Percentiles rank a stretch among this genome's conserved stretches.
Evolutionary conservation across 1,284 basidiomycete genomes (phyloP).

Genomic region (Porodaedalea pini): DNA sequence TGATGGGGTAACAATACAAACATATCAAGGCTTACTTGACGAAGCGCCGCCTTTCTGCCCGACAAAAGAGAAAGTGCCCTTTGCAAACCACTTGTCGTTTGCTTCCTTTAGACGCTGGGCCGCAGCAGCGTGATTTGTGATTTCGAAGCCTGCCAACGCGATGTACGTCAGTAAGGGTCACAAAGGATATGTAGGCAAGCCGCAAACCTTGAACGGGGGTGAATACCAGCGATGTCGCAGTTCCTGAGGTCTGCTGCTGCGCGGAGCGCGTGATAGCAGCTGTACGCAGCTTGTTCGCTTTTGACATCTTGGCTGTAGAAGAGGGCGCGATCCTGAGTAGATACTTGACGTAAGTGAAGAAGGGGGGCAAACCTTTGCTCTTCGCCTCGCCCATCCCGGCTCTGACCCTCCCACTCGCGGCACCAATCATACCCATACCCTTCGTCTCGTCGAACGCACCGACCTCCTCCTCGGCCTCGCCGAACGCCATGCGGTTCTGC

Average conservation of each 20-base stretch:
- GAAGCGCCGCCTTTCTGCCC: constrained; percentile 56
- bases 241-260: constrained; percentile 73
- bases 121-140: constrained; percentile 78
- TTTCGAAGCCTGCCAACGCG: constrained; percentile 65
- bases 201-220: constrained; percentile 89
- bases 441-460: constrained; percentile 96
- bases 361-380: constrained; percentile 66
- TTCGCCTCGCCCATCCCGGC: constrained; percentile 83
- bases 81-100: constrained; percentile 89
- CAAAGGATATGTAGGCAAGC: constrained; percentile 11
- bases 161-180: background rate
- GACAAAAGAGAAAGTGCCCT: constrained; percentile 78
- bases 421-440: constrained; percentile 95
- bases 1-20: background rate
- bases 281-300: constrained; percentile 89
- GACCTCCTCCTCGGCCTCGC: constrained; percentile 93
- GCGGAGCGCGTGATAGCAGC: constrained; percentile 75
- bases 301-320: constrained; percentile 86
- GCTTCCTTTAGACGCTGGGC: constrained; percentile 85
- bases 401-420: constrained; percentile 80
- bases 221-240: constrained; percentile 88
- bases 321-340: constrained; percentile 15
- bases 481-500: constrained; percentile 96
- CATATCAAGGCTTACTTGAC: background rate
- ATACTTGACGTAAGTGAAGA: background rate